Conservation (phyloP, 1,284 basidiomycete genomes). For the Leccinum variabile region DNA sequence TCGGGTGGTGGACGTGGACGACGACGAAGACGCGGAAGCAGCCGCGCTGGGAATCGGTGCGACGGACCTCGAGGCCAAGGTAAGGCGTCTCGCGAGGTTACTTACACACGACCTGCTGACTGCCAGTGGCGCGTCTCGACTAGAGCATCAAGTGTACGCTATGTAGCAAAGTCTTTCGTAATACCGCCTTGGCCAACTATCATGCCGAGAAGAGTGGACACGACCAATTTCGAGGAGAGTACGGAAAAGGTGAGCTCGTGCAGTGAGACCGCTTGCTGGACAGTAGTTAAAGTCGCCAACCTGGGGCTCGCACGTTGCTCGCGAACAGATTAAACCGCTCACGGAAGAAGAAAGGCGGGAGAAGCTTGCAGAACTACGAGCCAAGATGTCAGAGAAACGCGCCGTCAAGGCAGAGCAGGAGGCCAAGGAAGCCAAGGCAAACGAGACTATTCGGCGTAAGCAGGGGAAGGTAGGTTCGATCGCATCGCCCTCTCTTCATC, state of each 20-base stretch:
- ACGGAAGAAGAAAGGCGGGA: conserved; percentile 93
- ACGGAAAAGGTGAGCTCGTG: conserved; percentile 75
- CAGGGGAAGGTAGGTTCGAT: conserved; percentile 65
- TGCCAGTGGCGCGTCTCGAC: not conserved
- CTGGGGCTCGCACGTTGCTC: not conserved
- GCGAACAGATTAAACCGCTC: conserved; percentile 76
- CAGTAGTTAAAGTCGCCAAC: not conserved
- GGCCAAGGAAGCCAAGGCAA: conserved; percentile 68
- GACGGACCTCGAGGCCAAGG: conserved; percentile 58
- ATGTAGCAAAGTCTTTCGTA: conserved; percentile 87
- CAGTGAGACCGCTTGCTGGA: not conserved
- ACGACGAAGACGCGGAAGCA: conserved; percentile 64
- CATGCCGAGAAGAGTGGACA: conserved; percentile 97
- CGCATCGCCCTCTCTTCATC: not conserved
- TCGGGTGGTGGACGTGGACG: conserved; percentile 46
- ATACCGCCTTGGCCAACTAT: conserved; percentile 86
- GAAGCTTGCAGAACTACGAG: conserved; percentile 77
- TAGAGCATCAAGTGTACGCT: conserved; percentile 80
- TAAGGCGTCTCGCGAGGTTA: conserved; percentile 25
- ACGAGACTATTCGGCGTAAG: conserved; percentile 82
- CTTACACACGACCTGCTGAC: not conserved
- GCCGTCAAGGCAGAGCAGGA: conserved; percentile 70
- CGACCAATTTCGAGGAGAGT: conserved; percentile 82
- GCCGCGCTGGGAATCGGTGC: conserved; percentile 47
- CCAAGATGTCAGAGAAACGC: conserved; percentile 77